These are phyloP conservation scores for Sutorius australiensis DNA, from an alignment of 768 basidiomycete species.

Conservation along the genomic window DNA sequence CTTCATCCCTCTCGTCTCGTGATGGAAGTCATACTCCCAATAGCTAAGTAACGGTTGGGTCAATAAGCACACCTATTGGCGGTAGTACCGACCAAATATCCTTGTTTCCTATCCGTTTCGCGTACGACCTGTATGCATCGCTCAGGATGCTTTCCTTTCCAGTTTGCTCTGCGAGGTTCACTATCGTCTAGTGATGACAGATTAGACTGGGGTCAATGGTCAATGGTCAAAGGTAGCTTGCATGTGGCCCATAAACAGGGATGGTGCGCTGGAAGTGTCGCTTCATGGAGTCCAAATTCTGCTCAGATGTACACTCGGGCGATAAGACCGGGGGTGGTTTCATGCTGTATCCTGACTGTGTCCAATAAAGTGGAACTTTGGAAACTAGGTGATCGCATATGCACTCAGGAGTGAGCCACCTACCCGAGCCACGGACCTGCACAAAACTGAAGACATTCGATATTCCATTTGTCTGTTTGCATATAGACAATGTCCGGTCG, in stretches of 20 bases:
- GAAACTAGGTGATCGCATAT: constrained; percentile 5
- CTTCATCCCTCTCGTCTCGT: constrained; percentile 94
- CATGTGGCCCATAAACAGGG: constrained; percentile 74
- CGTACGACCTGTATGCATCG: constrained; percentile 68
- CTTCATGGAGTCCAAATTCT: constrained; percentile 66
- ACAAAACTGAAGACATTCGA: constrained; percentile 84
- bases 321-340: constrained; percentile 84
- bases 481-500: not conserved
- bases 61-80: not conserved
- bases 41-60: constrained; percentile 44
- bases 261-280: constrained; percentile 70
- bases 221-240: constrained; percentile 31
- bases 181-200: constrained; percentile 50
- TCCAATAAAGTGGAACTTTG: constrained; percentile 90
- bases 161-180: constrained; percentile 88
- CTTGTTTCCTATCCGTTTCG: constrained; percentile 50
- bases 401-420: not conserved
- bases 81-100: constrained; percentile 50
- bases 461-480: constrained; percentile 61
- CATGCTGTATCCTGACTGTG: constrained; percentile 78
- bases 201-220: constrained; percentile 2
- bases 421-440: constrained; percentile 89
- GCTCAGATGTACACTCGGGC: constrained; percentile 65
- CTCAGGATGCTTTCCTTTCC: constrained; percentile 87
- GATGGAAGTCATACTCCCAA: constrained; percentile 88